phyloP scores from a whole-genome alignment of 176 grass and related monocot genomes.

The Thalia dealbata region DNA sequence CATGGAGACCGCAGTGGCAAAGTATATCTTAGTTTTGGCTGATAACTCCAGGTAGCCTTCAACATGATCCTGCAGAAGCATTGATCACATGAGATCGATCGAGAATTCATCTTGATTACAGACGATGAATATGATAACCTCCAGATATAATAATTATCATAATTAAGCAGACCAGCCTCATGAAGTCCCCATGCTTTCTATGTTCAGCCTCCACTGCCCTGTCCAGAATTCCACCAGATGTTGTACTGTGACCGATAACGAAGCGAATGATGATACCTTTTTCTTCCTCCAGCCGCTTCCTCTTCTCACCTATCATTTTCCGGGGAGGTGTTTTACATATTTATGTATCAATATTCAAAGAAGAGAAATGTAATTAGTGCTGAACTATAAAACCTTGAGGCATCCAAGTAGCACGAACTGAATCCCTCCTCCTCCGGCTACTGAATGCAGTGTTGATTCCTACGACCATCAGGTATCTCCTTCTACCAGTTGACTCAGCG shows the following conservation, averaged over 20 bases:
- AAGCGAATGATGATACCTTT: constrained; percentile 89
- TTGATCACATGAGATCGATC: constrained; percentile 1
- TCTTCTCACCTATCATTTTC: constrained; percentile 62
- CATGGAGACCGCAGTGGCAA: constrained; percentile 57
- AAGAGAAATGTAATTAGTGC: not conserved
- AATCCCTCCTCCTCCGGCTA: constrained; percentile 86
- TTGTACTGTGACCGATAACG: constrained; percentile 85
- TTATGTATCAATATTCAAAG: not conserved
- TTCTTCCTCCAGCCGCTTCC: constrained; percentile 79
- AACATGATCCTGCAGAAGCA: constrained; percentile 55
- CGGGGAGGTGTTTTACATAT: not conserved
- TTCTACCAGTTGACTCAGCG: constrained; percentile 38
- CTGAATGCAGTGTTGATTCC: constrained; percentile 95
- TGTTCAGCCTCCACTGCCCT: constrained; percentile 81
- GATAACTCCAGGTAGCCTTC: constrained; percentile 90
- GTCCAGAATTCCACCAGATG: constrained; percentile 85
- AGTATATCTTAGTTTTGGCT: constrained; percentile 79
- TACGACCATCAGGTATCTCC: constrained; percentile 86
- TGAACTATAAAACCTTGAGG: constrained; percentile 48
- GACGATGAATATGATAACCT: not conserved
- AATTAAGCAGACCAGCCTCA: constrained; percentile 67
- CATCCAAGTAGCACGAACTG: constrained; percentile 95
- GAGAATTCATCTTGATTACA: constrained; percentile 2
- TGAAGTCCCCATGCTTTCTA: constrained; percentile 63
- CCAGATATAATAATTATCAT: not conserved